Evolutionary conservation across 306 rosid species (phyloP), one percentile per base, ranked within the genome.

Genomic region (Urtica urens): DNA sequence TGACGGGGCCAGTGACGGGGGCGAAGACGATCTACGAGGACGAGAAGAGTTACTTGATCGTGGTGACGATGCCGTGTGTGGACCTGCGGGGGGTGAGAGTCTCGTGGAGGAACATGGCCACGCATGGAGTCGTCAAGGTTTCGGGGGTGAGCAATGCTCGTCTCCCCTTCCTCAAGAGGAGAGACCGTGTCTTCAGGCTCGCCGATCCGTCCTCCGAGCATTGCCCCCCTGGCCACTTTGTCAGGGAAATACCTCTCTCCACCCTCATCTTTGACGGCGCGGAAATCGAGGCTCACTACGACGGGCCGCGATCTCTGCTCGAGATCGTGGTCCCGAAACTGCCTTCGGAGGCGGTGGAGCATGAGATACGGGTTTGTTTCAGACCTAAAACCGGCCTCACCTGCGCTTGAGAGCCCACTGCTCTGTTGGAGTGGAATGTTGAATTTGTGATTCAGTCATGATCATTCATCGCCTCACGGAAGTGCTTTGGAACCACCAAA

Each of bases 271-370:
- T 94, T 23, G 96, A 88, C 74, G 93, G 81, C 18, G 96, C 95
- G 55, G 74, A 81, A 30, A 71, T 88, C 12, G 96, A 88, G 70
- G 96, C 96, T 18, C 83, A 81, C 49, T 83, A 78, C n/a, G 95
- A 83, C 9, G 93, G 82, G 16, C 93, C 96, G 35, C 94, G 93
- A 44, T 83, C 96, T 0, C 76, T 72, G 45, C 93, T 88, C 8
- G 96, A 88, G 80, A 83, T 88, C 62, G 63, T 83, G 86, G 96
- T 83, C 51, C 96, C 95, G 33, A 88, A 83, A 59, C 95, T 72
- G 45, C 86, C 75, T 0, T 76, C 55, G 0, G 88, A 93, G 38
- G 80, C 88, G 4, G 95, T 80, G 72, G 96, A 88, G 67, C 96
- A 88, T 46, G 94, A 88, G 75, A 94, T 88, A 59, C 95, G 82